Evolutionary conservation across 2,329 filamentous ascomycete species (phyloP), one percentile per base, ranked within the genome.

Genomic region (Tetracladium maxilliforme): DNA sequence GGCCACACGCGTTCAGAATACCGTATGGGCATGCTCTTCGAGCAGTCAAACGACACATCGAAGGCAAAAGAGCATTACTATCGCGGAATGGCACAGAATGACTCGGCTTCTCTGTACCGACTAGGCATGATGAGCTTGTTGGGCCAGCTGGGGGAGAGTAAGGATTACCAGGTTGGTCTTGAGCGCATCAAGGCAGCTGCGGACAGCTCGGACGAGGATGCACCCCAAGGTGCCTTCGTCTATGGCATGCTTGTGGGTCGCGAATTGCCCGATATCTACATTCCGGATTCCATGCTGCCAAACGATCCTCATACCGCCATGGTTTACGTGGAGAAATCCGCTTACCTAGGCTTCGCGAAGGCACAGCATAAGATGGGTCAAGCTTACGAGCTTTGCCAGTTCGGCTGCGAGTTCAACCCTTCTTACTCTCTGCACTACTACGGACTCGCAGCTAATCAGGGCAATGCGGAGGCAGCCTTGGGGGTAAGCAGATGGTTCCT

Each of bases 401-500:
- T 98, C 10, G 80, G 82, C 16, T 95, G 87, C 50, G 84, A 94
- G 35, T 98, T 98, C 50, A 84, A 92, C 41, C 86, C 90, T 2
- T 78, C 83, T 1, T 66, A 92, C 30, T 95, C 87, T 2, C 54
- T 98, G 27, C 90, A 98, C 47, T 98, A 98, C 56, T 94, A 95
- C 43, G 82, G 83, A 19, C 64, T 98, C 16, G 87, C 90, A 13
- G 80, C 90, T 9, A 75, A 80, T 35, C 90, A 95, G 52, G 87
- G 86, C 11, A 84, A 95, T 41, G 64, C 84, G 0, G 90, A 98
- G 47, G 90, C 87, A 1, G 84, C 93, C 31, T 79, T 98, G 52
- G 84, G 87, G 15, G 84, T 98, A 32, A 95, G 87, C 51, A 90
- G 93, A 51, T 98, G 90, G 90, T 98, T 95, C 45, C 63, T 98